Conservation (phyloP, 352 stramenopile genomes). For the Pythium monospermum region DNA sequence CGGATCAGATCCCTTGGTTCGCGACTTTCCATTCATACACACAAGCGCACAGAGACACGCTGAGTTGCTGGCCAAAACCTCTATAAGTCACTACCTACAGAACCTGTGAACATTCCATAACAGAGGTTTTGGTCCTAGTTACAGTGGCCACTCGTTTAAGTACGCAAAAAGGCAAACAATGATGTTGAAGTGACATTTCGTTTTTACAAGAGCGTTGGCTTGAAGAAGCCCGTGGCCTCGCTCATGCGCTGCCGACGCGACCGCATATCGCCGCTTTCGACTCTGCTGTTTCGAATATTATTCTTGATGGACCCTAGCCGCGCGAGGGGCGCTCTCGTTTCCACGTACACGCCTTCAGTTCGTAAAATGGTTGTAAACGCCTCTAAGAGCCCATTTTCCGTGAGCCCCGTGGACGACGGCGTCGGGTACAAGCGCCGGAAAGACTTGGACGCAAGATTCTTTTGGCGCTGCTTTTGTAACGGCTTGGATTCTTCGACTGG, state of each 20-base stretch:
- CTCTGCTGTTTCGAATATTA: slow-evolving; percentile 25
- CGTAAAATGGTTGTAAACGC: slow-evolving; percentile 55
- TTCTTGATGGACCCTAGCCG: slow-evolving; percentile 54
- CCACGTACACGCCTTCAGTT: slow-evolving; percentile 52
- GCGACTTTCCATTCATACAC: neutral
- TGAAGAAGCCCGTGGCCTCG: slow-evolving; percentile 4
- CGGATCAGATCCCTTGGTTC: neutral
- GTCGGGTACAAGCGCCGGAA: slow-evolving; percentile 42
- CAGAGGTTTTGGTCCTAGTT: neutral
- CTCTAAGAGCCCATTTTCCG: slow-evolving; percentile 62
- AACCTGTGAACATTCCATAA: neutral
- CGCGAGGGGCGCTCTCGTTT: slow-evolving; percentile 44
- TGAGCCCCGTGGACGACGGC: slow-evolving; percentile 31
- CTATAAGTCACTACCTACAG: no score
- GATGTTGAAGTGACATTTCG: no score
- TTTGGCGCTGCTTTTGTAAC: slow-evolving; percentile 22
- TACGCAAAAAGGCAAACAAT: no score
- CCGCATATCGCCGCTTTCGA: slow-evolving; percentile 15
- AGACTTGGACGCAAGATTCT: slow-evolving; percentile 20
- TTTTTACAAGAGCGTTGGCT: slow-evolving; percentile 2
- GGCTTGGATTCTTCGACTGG: slow-evolving; percentile 46
- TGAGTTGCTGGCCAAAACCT: slow-evolving; percentile 3
- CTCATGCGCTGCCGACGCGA: slow-evolving; percentile 17
- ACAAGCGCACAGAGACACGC: slow-evolving; percentile 12
- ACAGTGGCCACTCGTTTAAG: neutral